phyloP scores from a whole-genome alignment of 495 filamentous ascomycete species.

The Penicillium angulare region DNA sequence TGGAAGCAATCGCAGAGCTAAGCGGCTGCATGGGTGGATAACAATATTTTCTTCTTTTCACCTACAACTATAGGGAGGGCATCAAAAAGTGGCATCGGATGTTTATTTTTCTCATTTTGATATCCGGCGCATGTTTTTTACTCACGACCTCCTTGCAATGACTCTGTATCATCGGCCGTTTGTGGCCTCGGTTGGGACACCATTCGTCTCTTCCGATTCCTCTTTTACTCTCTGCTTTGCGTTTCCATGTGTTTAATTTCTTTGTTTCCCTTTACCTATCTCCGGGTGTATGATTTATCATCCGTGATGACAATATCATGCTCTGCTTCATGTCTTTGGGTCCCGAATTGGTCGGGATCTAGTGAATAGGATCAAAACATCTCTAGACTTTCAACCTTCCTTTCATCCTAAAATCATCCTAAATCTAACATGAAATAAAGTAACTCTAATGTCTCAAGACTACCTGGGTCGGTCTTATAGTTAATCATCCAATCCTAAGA shows the following conservation, averaged over 20 bases:
- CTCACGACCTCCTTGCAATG: slow-evolving; percentile 29
- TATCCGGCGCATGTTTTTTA: slow-evolving; percentile 30
- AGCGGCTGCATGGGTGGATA: slow-evolving; percentile 17
- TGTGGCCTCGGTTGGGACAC: slow-evolving; percentile 8
- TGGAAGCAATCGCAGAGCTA: slow-evolving; percentile 46
- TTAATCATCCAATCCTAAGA: too few species aligned
- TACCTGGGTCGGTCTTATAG: too few species aligned
- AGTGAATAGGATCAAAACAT: slow-evolving; percentile 16
- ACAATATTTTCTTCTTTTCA: slow-evolving; percentile 19
- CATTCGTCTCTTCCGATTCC: slow-evolving; percentile 16
- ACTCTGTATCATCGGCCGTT: slow-evolving; percentile 29
- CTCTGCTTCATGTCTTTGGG: slow-evolving; percentile 6
- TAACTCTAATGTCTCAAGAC: too few species aligned
- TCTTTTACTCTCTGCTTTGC: slow-evolving; percentile 5
- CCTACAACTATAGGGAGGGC: slow-evolving; percentile 19
- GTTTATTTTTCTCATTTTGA: slow-evolving; percentile 20
- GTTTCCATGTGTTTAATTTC: slow-evolving; percentile 21
- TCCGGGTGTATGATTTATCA: slow-evolving; percentile 15
- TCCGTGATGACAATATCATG: slow-evolving; percentile 27
- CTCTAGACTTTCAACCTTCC: slow-evolving; percentile 8
- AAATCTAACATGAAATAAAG: too few species aligned
- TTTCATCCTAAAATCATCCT: not conserved
- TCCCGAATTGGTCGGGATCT: slow-evolving; percentile 9
- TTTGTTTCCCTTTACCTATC: slow-evolving; percentile 5
- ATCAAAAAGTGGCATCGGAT: slow-evolving; percentile 30